Evolutionary conservation across 805 yeast species (phyloP), one percentile per base, ranked within the genome.

Genomic region (Metschnikowia picachoensis): DNA sequence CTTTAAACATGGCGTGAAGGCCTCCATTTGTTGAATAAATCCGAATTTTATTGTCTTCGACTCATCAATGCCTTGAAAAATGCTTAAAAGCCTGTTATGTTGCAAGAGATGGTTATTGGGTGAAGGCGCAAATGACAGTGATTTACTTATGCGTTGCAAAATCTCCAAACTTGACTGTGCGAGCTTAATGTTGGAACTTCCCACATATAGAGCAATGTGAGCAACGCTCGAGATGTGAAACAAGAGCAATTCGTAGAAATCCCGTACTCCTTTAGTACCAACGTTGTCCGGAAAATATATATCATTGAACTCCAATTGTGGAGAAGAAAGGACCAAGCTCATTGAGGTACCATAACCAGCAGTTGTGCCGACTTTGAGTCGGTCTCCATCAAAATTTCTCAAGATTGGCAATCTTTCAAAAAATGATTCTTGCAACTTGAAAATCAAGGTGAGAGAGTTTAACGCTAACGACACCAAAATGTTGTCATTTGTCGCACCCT

Each of bases 41-140:
- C 89, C 80, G 54, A 78, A 79, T 49, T 85, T 79, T 33, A 92
- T 85, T 52, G 91, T 75, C 2, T 76, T 68, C 0, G 95, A 80
- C 54, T 91, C 97, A 53, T 87, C 87, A 30, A 86, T 79, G 13
- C 90, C 83, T 56, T 83, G 85, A 43, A 86, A 74, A 33, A 87
- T 74, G 0, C 88, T 81, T 39, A 91, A 63, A 12, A 92, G 65
- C 52, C 90, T 79, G 50, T 82, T 83, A 43, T 73, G 78, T 9
- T 74, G 65, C 31, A 78, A 60, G 10, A 73, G 59, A 8, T 57
- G 49, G 31, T 62, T 65, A 35, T 39, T 46, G 59, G 52, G 37
- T 12, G 30, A 51, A 3, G 58, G 45, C 10, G 59, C 64, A 57
- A 84, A 83, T 38, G 73, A 73, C 11, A 77, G 64, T 0, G 82